Evolutionary conservation across 306 rosid genomes (phyloP), one percentile per base, ranked within the genome.

Genomic region (Astragalus membranaceus): DNA sequence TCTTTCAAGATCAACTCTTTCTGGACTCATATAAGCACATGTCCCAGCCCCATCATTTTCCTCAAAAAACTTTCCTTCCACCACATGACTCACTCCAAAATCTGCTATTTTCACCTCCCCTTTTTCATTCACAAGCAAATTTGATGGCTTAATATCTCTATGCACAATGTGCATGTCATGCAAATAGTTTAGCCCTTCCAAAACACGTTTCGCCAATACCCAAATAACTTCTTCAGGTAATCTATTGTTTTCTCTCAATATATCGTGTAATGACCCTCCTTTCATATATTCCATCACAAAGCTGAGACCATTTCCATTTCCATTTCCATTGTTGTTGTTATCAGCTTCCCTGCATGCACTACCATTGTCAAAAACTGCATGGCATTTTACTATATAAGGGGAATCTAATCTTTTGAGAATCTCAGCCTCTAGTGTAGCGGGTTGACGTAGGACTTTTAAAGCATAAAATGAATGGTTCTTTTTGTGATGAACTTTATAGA

Each of bases 1-100:
- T 10, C 79, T 76, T 61, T 85, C 86, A 0, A 82, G 88, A 79
- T 89, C 93, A 69, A 87, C 73, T 48, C 89, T 83, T 47, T 89
- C 93, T 0, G 96, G 92, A 41, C 96, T 87, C 93, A 85, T 87
- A 68, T 89, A 87, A 0, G 89, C 93, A 9, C 88, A 85, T 0
- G 91, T 87, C 3, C 96, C 93, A 7, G 56, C 73, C 0, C 15
- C 46, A 12, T 83, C 70, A 14, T 12, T 36, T 65, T 20, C 23
- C 23, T 20, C 23, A 26, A 26, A 80, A 6, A 20, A 36, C 11
- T 59, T 52, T 0, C 74, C 78, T 17, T 49, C 78, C 55, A 69
- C 81, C 5, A 75, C 72, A 7, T 77, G 84, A 52, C 89, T 87
- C 8, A 82, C 86, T 8, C 96, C 96, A 57, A 90, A 90, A n/a